Percentiles rank a stretch among this genome's conserved stretches.
phyloP scores from a whole-genome alignment of 805 yeast species.

The Tetrapisispora phaffii region DNA sequence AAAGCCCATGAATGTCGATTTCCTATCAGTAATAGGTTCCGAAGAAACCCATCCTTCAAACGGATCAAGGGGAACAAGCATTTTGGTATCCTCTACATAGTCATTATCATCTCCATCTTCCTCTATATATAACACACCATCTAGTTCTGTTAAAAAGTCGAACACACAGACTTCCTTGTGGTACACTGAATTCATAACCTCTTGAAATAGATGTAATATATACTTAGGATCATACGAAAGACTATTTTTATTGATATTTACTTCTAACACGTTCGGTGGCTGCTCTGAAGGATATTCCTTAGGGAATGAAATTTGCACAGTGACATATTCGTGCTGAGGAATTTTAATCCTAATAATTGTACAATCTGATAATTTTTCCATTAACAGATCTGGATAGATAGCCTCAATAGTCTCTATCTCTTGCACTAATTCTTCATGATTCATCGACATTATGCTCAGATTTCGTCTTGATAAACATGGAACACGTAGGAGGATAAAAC shows the following conservation, averaged over 20 bases:
- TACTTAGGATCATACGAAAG: slow-evolving; percentile 36
- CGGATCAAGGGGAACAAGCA: slow-evolving; percentile 32
- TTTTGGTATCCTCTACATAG: slow-evolving; percentile 6
- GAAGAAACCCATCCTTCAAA: slow-evolving; percentile 69
- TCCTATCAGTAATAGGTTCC: slow-evolving; percentile 72
- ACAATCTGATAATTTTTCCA: slow-evolving; percentile 26
- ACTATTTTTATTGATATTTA: slow-evolving; percentile 27
- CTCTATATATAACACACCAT: slow-evolving; percentile 38
- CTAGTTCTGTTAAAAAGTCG: slow-evolving; percentile 64
- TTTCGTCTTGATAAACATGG: not conserved
- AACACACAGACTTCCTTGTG: slow-evolving; percentile 67
- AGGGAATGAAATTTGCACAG: slow-evolving; percentile 66
- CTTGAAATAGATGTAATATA: slow-evolving; percentile 38
- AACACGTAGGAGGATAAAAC: not conserved
- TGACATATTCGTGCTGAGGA: slow-evolving; percentile 54
- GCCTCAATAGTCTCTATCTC: slow-evolving; percentile 81
- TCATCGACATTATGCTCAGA: slow-evolving; percentile 4
- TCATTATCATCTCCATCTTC: slow-evolving; percentile 21
- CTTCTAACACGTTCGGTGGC: slow-evolving; percentile 56
- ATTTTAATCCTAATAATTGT: slow-evolving; percentile 37
- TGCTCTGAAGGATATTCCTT: slow-evolving; percentile 51
- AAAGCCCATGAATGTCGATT: slow-evolving; percentile 75
- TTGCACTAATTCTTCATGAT: slow-evolving; percentile 33
- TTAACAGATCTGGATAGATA: slow-evolving; percentile 62
- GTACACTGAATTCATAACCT: slow-evolving; percentile 45